Evolutionary conservation across 495 filamentous ascomycete species (phyloP).

Genomic region (Xylaria palmicola): DNA sequence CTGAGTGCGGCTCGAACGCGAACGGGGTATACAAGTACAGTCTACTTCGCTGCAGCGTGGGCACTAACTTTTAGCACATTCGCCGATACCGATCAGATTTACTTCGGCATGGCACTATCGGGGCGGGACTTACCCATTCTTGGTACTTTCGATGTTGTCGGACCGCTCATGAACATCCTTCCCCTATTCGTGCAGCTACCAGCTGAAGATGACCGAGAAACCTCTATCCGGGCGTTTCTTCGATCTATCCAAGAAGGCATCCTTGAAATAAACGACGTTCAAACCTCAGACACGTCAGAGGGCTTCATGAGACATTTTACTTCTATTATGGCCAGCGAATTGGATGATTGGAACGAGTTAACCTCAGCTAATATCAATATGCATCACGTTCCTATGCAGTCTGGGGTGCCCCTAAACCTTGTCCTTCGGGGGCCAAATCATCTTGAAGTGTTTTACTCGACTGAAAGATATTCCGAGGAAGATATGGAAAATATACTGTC

Average conservation of each 20-base stretch:
- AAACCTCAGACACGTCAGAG: conserved; percentile 7
- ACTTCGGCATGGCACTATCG: conserved; percentile 47
- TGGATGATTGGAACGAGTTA: too few relatives aligned
- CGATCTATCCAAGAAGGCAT: neutral
- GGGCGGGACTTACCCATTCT: conserved; percentile 44
- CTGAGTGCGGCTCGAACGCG: too few relatives aligned
- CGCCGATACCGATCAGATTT: conserved; percentile 36
- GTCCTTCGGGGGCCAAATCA: too few relatives aligned
- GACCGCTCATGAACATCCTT: conserved; percentile 27
- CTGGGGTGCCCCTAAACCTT: too few relatives aligned
- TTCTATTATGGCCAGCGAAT: conserved; percentile 2
- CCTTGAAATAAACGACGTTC: neutral
- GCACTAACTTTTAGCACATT: neutral
- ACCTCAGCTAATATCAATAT: too few relatives aligned
- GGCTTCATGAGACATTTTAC: conserved; percentile 9
- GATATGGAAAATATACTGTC: neutral
- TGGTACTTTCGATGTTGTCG: conserved; percentile 16
- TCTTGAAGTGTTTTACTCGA: too few relatives aligned
- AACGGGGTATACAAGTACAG: neutral
- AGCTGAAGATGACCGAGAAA: too few relatives aligned
- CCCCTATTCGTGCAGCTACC: conserved; percentile 16
- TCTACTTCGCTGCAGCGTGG: conserved; percentile 3
- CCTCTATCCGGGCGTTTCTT: neutral
- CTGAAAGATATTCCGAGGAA: neutral
- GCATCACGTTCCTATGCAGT: too few relatives aligned